These are phyloP conservation scores for Vigna reflexopilosa DNA, from an alignment of 306 rosid genomes.

Conservation along the genomic window DNA sequence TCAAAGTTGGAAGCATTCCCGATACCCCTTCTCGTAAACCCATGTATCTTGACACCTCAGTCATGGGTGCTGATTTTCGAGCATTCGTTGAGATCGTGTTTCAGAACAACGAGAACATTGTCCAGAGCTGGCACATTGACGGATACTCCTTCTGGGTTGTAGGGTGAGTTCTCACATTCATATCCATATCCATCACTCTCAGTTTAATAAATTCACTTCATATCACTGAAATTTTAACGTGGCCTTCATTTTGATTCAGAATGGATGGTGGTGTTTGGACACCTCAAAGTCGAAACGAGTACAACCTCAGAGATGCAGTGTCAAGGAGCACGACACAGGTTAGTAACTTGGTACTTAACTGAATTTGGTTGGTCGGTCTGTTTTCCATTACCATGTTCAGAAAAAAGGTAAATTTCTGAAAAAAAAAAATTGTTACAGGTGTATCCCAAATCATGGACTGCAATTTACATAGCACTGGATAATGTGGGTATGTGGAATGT, in stretches of 20 bases:
- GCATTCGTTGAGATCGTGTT: conserved; percentile 85
- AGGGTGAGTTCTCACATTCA: conserved; percentile 62
- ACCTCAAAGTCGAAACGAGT: conserved; percentile 66
- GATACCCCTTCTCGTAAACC: conserved; percentile 61
- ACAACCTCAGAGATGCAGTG: conserved; percentile 86
- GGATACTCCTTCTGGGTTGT: conserved; percentile 97
- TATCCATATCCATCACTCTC: not conserved
- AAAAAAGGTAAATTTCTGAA: not conserved
- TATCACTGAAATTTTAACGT: not conserved
- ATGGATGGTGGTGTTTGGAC: conserved; percentile 93
- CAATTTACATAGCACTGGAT: conserved; percentile 82
- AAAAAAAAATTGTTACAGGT: conserved; percentile 54
- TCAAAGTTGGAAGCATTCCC: conserved; percentile 73
- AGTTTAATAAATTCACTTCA: not conserved
- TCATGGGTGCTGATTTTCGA: conserved; percentile 85
- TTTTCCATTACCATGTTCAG: not conserved
- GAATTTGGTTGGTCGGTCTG: not conserved
- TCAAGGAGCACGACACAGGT: conserved; percentile 91
- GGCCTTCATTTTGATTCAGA: conserved; percentile 53
- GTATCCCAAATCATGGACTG: conserved; percentile 96
- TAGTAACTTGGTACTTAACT: conserved; percentile 1
- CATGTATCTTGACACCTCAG: conserved; percentile 82
- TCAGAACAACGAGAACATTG: conserved; percentile 72
- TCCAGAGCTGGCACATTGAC: conserved; percentile 86
- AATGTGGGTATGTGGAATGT: conserved; percentile 96